These are phyloP conservation scores for Ascobolus immersus DNA, from an alignment of 495 filamentous ascomycete species.

Conservation along the genomic window DNA sequence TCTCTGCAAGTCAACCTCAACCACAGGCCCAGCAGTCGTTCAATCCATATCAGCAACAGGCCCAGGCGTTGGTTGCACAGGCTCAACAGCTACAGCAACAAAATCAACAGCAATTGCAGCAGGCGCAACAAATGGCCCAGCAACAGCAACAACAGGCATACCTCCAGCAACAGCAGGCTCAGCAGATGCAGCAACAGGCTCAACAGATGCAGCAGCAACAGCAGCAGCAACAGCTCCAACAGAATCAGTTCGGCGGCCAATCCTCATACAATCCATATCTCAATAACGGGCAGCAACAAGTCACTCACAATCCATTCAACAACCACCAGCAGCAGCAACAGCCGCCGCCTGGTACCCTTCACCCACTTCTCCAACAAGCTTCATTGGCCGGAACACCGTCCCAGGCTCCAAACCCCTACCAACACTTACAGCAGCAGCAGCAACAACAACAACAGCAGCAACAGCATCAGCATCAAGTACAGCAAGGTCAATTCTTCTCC, in stretches of 20 bases:
- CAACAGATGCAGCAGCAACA: conserved; percentile 15
- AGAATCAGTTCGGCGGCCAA: conserved; percentile 1
- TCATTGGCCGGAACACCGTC: too few relatives aligned
- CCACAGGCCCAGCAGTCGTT: too few relatives aligned
- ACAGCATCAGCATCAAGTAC: conserved; percentile 11
- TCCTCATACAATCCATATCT: background rate
- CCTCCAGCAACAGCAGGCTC: conserved; percentile 18
- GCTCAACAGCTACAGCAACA: conserved; percentile 19
- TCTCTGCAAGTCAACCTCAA: too few relatives aligned
- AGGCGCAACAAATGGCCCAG: conserved; percentile 17
- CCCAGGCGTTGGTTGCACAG: conserved; percentile 1
- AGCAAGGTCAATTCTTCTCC: conserved; percentile 12
- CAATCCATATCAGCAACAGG: conserved; percentile 5
- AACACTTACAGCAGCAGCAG: conserved; percentile 2
- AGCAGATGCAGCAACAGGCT: conserved; percentile 16
- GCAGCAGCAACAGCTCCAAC: conserved; percentile 8
- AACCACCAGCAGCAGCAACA: background rate
- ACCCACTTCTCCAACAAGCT: too few relatives aligned
- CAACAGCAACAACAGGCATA: conserved; percentile 18
- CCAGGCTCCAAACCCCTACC: background rate
- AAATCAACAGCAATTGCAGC: conserved; percentile 18
- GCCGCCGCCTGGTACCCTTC: too few relatives aligned
- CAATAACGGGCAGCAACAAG: background rate
- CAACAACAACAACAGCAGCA: conserved; percentile 16
- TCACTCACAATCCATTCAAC: background rate